phyloP scores from a whole-genome alignment of 441 rosid species.

The Erodium texanum region DNA sequence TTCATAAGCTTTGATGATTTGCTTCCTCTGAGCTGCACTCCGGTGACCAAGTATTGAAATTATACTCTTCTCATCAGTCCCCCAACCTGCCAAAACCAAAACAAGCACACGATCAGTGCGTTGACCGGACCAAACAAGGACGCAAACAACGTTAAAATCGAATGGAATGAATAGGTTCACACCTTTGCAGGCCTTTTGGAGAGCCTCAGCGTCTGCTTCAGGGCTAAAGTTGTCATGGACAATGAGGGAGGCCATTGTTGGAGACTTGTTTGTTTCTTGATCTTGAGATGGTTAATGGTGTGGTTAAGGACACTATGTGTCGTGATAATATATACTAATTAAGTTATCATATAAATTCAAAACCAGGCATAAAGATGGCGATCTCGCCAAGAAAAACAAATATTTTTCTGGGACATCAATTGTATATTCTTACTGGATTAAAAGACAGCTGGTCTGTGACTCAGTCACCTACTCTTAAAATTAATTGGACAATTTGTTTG shows the following conservation, averaged over 20 bases:
- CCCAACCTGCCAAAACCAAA: conserved; percentile 41
- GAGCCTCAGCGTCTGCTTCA: conserved; percentile 36
- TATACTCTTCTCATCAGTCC: conserved; percentile 52
- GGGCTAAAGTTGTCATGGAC: conserved; percentile 26
- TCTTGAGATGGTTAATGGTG: not conserved
- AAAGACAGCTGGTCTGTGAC: not conserved
- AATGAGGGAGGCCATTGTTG: conserved; percentile 30
- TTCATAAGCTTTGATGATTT: conserved; percentile 45
- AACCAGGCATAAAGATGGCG: not conserved
- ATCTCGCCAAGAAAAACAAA: not conserved
- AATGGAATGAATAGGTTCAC: not conserved
- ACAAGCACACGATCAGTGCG: not conserved
- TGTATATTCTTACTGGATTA: not conserved
- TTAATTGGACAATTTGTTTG: too few relatives aligned
- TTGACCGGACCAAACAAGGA: not conserved
- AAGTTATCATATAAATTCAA: not conserved
- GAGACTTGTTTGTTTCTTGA: not conserved
- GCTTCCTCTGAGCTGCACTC: conserved; percentile 52
- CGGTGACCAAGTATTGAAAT: conserved; percentile 43
- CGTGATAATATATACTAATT: not conserved
- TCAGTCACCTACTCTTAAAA: not conserved
- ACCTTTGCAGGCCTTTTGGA: conserved; percentile 39
- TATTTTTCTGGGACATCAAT: not conserved
- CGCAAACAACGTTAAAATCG: not conserved
- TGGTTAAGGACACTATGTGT: not conserved